phyloP scores from a whole-genome alignment of 2,329 filamentous ascomycete genomes.

The Arthrobotrys megalospora region DNA sequence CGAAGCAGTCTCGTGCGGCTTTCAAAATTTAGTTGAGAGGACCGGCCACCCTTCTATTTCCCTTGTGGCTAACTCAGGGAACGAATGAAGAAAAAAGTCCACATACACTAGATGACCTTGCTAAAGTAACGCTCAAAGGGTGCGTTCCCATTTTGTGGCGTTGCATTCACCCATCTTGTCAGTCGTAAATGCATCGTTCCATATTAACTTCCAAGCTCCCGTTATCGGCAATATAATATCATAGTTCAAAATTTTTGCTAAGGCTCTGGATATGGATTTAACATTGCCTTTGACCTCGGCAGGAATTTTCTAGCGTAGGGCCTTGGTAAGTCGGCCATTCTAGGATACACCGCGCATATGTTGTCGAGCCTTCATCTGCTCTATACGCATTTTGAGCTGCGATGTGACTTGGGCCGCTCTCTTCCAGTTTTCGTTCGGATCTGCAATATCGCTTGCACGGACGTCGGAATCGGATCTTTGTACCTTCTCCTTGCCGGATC shows the following conservation, averaged over 20 bases:
- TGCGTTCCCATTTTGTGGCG: not conserved
- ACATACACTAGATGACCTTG: not conserved
- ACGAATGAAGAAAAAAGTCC: not conserved
- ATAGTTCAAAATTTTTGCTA: not conserved
- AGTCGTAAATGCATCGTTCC: no score
- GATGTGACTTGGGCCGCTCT: constrained; percentile 97
- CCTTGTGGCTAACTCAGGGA: not conserved
- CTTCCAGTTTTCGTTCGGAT: constrained; percentile 92
- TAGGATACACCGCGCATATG: constrained; percentile 68
- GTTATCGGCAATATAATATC: not conserved
- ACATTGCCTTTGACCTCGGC: not conserved
- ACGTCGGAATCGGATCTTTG: constrained; percentile 33
- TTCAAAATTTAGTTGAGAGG: not conserved
- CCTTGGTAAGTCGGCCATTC: not conserved
- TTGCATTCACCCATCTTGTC: no score
- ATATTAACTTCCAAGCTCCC: no score
- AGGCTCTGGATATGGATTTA: not conserved
- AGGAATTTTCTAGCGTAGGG: not conserved
- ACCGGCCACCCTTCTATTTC: not conserved
- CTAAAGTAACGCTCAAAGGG: not conserved
- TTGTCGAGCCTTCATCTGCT: constrained; percentile 84
- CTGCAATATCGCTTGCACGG: constrained; percentile 66
- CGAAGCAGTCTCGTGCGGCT: no score
- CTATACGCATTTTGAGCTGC: constrained; percentile 95
- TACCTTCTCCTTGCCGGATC: constrained; percentile 28